Conservation (phyloP, 768 basidiomycete genomes). For the Mycena belliarum region DNA sequence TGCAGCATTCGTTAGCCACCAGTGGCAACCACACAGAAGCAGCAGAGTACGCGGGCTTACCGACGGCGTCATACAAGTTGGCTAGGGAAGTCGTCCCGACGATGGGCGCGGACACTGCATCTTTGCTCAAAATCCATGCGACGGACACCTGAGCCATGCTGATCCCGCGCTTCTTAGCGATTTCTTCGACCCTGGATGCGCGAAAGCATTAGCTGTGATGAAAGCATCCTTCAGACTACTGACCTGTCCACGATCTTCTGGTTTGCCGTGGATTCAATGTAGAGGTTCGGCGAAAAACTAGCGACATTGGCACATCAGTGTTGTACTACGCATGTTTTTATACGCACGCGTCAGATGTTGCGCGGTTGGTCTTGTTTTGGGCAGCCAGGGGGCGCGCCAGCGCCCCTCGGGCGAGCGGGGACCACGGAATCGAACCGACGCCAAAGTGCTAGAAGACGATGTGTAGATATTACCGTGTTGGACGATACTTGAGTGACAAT, state of each 20-base stretch:
- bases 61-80: slow-evolving; percentile 37
- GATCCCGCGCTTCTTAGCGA: not conserved
- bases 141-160: not conserved
- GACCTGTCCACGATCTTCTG: not conserved
- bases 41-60: slow-evolving; percentile 25
- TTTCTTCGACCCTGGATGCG: not conserved
- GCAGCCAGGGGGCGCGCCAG: not conserved
- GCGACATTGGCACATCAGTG: too few species aligned
- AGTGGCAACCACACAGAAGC: not conserved
- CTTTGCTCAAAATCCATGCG: not conserved
- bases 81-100: not conserved
- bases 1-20: not conserved
- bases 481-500: not conserved
- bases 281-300: not conserved
- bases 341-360: too few species aligned
- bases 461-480: too few species aligned
- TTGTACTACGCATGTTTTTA: too few species aligned
- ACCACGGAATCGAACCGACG: slow-evolving; percentile 1
- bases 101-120: not conserved
- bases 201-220: not conserved
- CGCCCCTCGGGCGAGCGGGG: not conserved
- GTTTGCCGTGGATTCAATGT: not conserved
- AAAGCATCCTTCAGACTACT: not conserved
- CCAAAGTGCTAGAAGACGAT: not conserved
- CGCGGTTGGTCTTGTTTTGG: not conserved